These are phyloP conservation scores for Sporothrix luriei DNA, from an alignment of 2,329 filamentous ascomycete species.

Conservation along the genomic window DNA sequence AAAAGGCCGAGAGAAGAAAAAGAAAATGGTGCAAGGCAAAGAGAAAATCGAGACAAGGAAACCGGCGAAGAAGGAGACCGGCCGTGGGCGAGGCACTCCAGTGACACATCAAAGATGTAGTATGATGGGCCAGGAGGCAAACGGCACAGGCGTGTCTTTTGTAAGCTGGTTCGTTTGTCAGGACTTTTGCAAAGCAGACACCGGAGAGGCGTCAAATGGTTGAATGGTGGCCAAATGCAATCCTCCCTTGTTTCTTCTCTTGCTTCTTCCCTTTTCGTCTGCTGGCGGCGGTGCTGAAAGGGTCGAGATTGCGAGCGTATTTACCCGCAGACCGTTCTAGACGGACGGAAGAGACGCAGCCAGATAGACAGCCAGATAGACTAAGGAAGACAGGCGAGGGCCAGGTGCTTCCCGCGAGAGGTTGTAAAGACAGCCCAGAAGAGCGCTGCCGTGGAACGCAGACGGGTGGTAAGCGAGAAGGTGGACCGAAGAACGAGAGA, in stretches of 20 bases:
- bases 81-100: neutral
- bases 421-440: neutral
- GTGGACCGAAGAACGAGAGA: neutral
- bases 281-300: neutral
- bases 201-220: neutral
- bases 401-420: slow-evolving; percentile 11
- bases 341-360: neutral
- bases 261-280: neutral
- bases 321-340: slow-evolving; percentile 29
- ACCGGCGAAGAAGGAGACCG: neutral
- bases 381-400: slow-evolving; percentile 8
- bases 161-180: slow-evolving; percentile 2
- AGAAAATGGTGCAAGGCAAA: neutral
- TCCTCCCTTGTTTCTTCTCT: neutral
- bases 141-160: neutral
- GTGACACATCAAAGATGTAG: neutral
- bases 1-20: neutral
- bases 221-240: neutral
- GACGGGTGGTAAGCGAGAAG: slow-evolving; percentile 11
- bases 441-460: slow-evolving; percentile 28
- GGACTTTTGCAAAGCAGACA: neutral
- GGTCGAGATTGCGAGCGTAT: slow-evolving; percentile 22
- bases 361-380: neutral
- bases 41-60: neutral
- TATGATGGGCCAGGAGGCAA: slow-evolving; percentile 13